Base-by-base conservation (phyloP, 768 basidiomycete species). In the Hysterangium stoloniferum region DNA sequence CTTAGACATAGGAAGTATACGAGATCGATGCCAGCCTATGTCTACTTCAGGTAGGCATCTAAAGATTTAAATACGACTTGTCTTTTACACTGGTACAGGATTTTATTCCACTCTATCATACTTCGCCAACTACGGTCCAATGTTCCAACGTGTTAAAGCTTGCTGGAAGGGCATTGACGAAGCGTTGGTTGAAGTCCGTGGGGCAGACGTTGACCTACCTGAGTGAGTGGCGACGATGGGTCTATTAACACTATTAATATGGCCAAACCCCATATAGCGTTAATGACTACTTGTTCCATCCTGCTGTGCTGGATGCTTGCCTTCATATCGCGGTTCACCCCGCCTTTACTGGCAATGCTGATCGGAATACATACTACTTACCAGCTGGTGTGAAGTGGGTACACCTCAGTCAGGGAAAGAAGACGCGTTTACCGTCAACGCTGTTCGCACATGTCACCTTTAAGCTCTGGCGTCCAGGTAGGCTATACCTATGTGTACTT, bases 231-330 rank as follows among this genome's bases (percentile, higher is more conserved):
- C 24, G 12, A 4, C 9, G 11, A 24, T 27, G 29, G 17, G 11
- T 6, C n/a, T n/a, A n/a, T n/a, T n/a, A n/a, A 22, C 11, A 20
- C 9, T 32, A 20, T 34, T 31, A 36, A n/a, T n/a, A n/a, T n/a
- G n/a, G n/a, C n/a, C n/a, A n/a, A n/a, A 0, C 27, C 27, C 3
- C 6, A 6, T 38, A 11, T 22, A 67, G 65, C 24, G 24, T 52
- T 11, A 43, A 51, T 13, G 57, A 60, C n/a, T 68, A 68, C 48
- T 24, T 59, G 40, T 52, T 69, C 12, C 64, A 69, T 47, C 68
- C 69, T 2, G 66, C 67, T 2, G 62, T 70, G 19, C 54, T 73
- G 6, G 71, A 72, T 48, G 61, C 66, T 1, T 65, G 64, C 33
- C 40, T 71, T 3, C 69, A 71, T 27, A 56, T 62, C 35, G 48